Evolutionary conservation across 2,329 filamentous ascomycete genomes (phyloP).

Genomic region (Pseudonectria foliicola): DNA sequence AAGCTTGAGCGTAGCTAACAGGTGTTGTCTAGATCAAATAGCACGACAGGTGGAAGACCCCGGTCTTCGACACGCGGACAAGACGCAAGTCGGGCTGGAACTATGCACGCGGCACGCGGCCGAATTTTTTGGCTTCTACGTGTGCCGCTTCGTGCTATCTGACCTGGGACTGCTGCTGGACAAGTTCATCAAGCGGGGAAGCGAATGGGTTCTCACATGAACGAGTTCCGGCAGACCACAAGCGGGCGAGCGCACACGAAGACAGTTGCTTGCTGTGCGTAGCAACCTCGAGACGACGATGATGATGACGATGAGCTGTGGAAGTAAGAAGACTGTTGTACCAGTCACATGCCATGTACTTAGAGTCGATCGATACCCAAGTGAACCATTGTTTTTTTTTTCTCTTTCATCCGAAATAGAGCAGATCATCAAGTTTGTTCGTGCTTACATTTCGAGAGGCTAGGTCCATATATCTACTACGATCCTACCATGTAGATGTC

Average conservation of each 20-base stretch:
- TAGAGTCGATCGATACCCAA: too few relatives aligned
- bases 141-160: conserved; percentile 87
- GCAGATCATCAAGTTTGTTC: too few relatives aligned
- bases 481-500: too few relatives aligned
- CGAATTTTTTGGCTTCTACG: conserved; percentile 96
- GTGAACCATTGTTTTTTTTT: too few relatives aligned
- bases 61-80: conserved; percentile 81
- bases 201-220: conserved; percentile 71
- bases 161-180: conserved; percentile 83
- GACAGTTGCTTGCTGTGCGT: not conserved
- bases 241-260: not conserved
- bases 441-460: too few relatives aligned
- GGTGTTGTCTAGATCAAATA: conserved; percentile 66
- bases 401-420: too few relatives aligned
- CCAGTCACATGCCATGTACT: too few relatives aligned
- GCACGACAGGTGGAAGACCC: conserved; percentile 94
- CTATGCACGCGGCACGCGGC: conserved; percentile 87
- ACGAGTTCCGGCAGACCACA: conserved; percentile 3
- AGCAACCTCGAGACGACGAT: not conserved
- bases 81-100: conserved; percentile 91
- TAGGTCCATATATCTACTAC: too few relatives aligned
- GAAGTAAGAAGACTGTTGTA: too few relatives aligned
- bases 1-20: conserved; percentile 14
- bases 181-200: conserved; percentile 94
- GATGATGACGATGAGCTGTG: too few relatives aligned